These are phyloP conservation scores for Bruguiera sexangula DNA, from an alignment of 345 rosid species.

Conservation along the genomic window DNA sequence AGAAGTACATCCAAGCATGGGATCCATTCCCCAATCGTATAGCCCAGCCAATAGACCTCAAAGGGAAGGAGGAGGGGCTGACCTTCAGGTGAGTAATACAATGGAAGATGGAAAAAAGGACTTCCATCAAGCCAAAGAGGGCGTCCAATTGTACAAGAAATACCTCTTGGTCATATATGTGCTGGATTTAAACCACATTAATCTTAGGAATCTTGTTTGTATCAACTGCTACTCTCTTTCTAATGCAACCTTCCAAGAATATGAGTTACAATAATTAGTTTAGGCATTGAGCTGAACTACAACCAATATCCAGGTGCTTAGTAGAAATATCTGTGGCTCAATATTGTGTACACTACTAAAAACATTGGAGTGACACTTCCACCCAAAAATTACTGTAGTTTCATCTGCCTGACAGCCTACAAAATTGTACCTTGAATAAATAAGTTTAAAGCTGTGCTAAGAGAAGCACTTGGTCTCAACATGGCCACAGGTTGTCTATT, in stretches of 20 bases:
- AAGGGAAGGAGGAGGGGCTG: no score
- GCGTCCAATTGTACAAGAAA: no score
- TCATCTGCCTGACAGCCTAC: not conserved
- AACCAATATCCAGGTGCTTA: not conserved
- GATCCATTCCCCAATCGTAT: no score
- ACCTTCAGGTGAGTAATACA: no score
- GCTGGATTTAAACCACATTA: not conserved
- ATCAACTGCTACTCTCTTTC: not conserved
- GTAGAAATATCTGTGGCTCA: not conserved
- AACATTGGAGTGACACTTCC: not conserved
- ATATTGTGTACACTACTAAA: not conserved
- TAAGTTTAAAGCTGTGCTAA: conserved; percentile 31
- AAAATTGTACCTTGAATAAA: conserved; percentile 28
- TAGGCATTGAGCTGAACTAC: no score
- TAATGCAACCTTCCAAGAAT: not conserved
- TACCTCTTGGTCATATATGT: no score
- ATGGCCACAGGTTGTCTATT: conserved; percentile 24
- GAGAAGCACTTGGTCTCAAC: conserved; percentile 32
- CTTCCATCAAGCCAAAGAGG: no score
- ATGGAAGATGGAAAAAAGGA: no score
- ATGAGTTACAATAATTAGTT: not conserved
- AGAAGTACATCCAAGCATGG: not conserved
- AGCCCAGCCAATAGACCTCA: no score
- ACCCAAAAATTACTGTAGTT: not conserved
- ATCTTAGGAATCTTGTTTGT: not conserved